A percentile compares a stretch with the other conserved stretches of the same genome.
These are phyloP conservation scores for Puccinia coronata DNA, from an alignment of 1,284 basidiomycete genomes.

Conservation along the genomic window DNA sequence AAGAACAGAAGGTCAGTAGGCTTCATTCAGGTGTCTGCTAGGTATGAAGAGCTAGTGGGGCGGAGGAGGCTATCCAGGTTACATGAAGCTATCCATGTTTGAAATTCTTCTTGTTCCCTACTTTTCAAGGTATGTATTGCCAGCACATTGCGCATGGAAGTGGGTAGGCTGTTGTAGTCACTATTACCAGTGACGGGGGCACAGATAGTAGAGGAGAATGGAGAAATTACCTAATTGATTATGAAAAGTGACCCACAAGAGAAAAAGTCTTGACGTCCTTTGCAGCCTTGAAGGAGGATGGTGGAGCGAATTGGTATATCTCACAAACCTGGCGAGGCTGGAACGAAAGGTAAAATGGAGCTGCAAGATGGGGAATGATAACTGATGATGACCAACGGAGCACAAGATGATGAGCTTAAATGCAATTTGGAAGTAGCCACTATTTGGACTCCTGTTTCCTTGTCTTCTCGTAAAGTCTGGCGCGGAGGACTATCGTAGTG, in stretches of 20 bases:
- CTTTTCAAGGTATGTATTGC: too few relatives aligned
- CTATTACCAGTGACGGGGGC: not conserved
- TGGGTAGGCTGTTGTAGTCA: not conserved
- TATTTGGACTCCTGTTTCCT: not conserved
- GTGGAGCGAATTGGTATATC: not conserved
- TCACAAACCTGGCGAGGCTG: not conserved
- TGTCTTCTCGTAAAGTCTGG: not conserved
- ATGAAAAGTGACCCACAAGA: not conserved
- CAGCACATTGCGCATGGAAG: not conserved
- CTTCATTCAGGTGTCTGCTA: not conserved
- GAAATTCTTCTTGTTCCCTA: too few relatives aligned
- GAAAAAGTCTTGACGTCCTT: too few relatives aligned
- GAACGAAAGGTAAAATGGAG: not conserved
- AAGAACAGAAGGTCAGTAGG: not conserved
- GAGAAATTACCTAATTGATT: not conserved
- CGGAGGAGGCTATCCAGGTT: too few relatives aligned
- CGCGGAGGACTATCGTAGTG: not conserved
- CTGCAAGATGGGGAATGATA: not conserved
- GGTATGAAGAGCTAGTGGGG: too few relatives aligned
- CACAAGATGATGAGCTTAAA: constrained; percentile 22
- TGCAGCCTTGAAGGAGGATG: too few relatives aligned
- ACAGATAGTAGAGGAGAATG: too few relatives aligned
- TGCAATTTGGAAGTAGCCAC: not conserved
- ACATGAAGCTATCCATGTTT: too few relatives aligned
- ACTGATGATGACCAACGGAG: constrained; percentile 1